phyloP scores from a whole-genome alignment of 192 early-diverging fungal genomes.

The Ambispora gerdemannii region DNA sequence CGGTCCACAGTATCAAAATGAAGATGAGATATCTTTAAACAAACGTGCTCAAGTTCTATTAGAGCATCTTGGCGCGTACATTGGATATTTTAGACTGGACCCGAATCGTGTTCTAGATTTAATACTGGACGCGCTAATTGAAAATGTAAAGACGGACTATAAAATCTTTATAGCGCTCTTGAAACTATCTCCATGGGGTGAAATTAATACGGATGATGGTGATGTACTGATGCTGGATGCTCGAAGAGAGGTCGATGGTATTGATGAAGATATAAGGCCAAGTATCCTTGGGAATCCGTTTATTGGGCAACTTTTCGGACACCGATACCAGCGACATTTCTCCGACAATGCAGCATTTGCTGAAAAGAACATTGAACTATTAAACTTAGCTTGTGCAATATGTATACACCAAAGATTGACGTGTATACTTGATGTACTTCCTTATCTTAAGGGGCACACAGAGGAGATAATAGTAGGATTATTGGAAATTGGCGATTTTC shows the following conservation, averaged over 20 bases:
- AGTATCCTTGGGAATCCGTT: neutral
- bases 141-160: slow-evolving; percentile 61
- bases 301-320: neutral
- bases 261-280: neutral
- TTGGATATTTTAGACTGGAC: slow-evolving; percentile 76
- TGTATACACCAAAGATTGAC: neutral
- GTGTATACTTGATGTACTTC: neutral
- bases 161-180: slow-evolving; percentile 71
- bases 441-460: neutral
- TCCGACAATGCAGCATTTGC: neutral
- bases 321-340: neutral
- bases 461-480: neutral
- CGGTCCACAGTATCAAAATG: slow-evolving; percentile 15
- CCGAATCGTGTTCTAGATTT: slow-evolving; percentile 82
- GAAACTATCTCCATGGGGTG: slow-evolving; percentile 46
- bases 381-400: neutral
- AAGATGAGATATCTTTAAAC: neutral
- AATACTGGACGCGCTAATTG: slow-evolving; percentile 70
- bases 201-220: neutral
- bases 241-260: neutral
- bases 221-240: neutral
- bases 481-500: neutral
- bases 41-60: slow-evolving; percentile 4
- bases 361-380: neutral
- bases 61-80: slow-evolving; percentile 21